Base-by-base conservation (phyloP, 2,329 filamentous ascomycete genomes). In the Colletotrichum tropicicola region DNA sequence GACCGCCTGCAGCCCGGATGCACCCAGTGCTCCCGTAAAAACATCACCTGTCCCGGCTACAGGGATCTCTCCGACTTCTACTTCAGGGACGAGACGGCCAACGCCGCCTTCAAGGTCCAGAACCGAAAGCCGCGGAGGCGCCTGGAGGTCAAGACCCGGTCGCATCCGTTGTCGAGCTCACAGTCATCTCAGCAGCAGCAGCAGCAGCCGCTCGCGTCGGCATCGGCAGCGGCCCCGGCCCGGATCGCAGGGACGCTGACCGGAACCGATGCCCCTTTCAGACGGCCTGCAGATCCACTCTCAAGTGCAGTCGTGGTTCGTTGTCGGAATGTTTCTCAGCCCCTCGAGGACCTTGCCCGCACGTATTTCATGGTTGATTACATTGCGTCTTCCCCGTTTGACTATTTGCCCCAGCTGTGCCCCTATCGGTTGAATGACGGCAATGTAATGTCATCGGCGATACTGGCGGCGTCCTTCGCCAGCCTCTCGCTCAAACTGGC, bases 21-120 rank as follows among this genome's bases (percentile, higher is more conserved):
- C 52, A 66, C 71, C 17, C 72, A 73, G 53, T 74, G 72, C 63
- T 63, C 52, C n/a, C 72, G 72, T 32, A 73, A 74, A 52, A 66
- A 68, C 19, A 68, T 71, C 25, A 19, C 37, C 6, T 74, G 72
- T 25, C 62, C 68, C 2, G 72, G 72, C 23, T 74, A 74, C 47
- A 68, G 70, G 41, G 70, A 73, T 67, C 61, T 69, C 5, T 67
- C 59, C 0, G 66, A 67, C 3, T 59, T 74, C 32, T 70, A 71
- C 23, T 49, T 74, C 15, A 62, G 71, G 52, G 71, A 74, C 52
- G 72, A 74, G 67, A 73, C 72, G 5, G 52, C 52, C 17, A 67
- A 67, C 28, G 64, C 72, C 12, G 64, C 68, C 15, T 60, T 57
- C 43, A 73, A 68, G 37, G 64, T 65, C 21, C 52, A 65, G 19